Base-by-base conservation (phyloP, 2,329 filamentous ascomycete species). In the Corniculantispora saksenae region DNA sequence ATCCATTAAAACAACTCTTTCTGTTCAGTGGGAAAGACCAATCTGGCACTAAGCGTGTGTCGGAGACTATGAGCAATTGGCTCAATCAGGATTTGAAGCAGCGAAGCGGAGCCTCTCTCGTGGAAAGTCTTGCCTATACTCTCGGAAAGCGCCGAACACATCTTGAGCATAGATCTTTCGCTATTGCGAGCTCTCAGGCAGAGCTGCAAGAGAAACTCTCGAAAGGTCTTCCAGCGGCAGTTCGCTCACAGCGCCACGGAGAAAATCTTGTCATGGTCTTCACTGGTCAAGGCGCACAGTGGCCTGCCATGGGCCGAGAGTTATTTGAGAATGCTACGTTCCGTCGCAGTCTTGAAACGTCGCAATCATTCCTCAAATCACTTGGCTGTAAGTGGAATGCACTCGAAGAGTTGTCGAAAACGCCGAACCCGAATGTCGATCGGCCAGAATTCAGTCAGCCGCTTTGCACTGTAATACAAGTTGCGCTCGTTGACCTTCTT, bases 381-480 rank as follows among this genome's bases (percentile, higher is more conserved):
- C 61, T 56, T 35, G 51, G 43, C 38, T 63, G 51, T 38, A 21
- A 13, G 19, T 63, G 35, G 50, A 51, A 5, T 56, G 32, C 51
- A 21, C 3, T 43, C 47, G 65, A 68, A 15, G 61, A 68, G 59
- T 23, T 65, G 38, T 40, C 54, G n/a, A 19, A 4, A 38, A 4
- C 25, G 23, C 13, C 25, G n/a, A 23, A 66, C 60, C 1, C 29
- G 29, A 25, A 45, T 12, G 21, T 57, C 17, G 32, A 40, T 38
- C 54, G 23, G 13, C 54, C 54, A 6, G 32, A 57, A n/a, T 57
- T 13, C 40, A 72, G 70, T 51, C 79, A 81, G 62, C 72, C 79
- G 0, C 45, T 78, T 0, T 81, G 75, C 56, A 80, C 78, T 1
- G 75, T 76, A 0, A 15, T 82, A 0, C 80, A 81, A 64, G 66